Conservation (phyloP, 2,329 filamentous ascomycete species). For the Aureobasidium vineae region DNA sequence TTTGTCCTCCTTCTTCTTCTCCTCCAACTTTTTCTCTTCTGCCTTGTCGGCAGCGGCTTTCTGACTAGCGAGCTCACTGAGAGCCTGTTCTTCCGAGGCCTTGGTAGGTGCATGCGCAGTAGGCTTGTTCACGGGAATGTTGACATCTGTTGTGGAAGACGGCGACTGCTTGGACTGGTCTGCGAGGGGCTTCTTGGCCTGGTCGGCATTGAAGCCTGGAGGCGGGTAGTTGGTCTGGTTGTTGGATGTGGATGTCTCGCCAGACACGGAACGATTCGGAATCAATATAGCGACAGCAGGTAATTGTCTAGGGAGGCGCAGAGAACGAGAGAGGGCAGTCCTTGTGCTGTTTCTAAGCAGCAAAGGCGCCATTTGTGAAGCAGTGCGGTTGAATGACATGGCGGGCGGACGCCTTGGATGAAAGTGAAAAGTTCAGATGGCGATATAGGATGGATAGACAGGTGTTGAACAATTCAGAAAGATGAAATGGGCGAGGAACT, state of each 20-base stretch:
- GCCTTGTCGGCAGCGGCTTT: constrained; percentile 53
- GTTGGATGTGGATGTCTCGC: constrained; percentile 56
- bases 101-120: constrained; percentile 49
- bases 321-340: constrained; percentile 43
- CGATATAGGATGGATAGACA: constrained; percentile 24
- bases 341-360: constrained; percentile 48
- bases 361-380: constrained; percentile 48
- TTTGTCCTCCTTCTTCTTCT: constrained; percentile 69
- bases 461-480: background rate
- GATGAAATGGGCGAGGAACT: constrained; percentile 1
- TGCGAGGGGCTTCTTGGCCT: constrained; percentile 81
- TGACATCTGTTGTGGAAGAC: constrained; percentile 30
- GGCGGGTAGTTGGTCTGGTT: constrained; percentile 63
- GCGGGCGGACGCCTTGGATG: constrained; percentile 31
- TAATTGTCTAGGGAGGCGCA: constrained; percentile 51
- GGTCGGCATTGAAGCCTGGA: constrained; percentile 85
- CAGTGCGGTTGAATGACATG: constrained; percentile 49
- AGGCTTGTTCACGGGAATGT: constrained; percentile 41
- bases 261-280: constrained; percentile 53
- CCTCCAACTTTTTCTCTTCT: constrained; percentile 56
- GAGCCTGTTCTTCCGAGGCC: constrained; percentile 49
- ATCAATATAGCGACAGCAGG: constrained; percentile 59
- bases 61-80: constrained; percentile 62
- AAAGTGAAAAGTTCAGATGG: background rate
- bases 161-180: constrained; percentile 32